Evolutionary conservation across 129 eudicot species (phyloP).

Genomic region (Centrapalus pauciflorus): DNA sequence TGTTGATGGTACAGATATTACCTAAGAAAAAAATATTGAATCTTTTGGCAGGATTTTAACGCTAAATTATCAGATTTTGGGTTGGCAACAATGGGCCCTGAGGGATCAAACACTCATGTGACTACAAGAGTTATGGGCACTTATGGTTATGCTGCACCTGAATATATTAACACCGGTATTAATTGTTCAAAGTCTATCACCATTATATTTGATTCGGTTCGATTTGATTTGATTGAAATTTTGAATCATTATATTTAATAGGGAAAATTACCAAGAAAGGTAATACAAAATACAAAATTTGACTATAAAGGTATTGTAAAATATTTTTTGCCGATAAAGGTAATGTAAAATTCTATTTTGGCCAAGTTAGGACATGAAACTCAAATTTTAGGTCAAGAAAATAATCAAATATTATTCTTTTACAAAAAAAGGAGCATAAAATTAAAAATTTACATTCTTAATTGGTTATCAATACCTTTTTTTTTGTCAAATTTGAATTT

Average conservation of each 20-base stretch:
- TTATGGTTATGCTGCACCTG: conserved; percentile 95
- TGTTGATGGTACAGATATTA: too few relatives aligned
- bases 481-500: too few relatives aligned
- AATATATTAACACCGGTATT: conserved; percentile 77
- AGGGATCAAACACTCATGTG: conserved; percentile 85
- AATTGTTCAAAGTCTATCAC: neutral
- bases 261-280: too few relatives aligned
- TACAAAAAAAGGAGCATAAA: too few relatives aligned
- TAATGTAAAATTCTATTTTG: neutral
- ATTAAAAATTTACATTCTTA: too few relatives aligned
- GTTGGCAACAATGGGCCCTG: conserved; percentile 87
- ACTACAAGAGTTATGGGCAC: conserved; percentile 92
- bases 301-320: too few relatives aligned
- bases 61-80: conserved; percentile 86
- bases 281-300: too few relatives aligned
- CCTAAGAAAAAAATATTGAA: too few relatives aligned
- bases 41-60: conserved; percentile 66
- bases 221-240: neutral
- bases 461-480: too few relatives aligned
- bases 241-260: neutral
- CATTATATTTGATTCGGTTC: neutral
- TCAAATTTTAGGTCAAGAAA: too few relatives aligned
- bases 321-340: neutral
- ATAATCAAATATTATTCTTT: too few relatives aligned
- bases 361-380: too few relatives aligned